Conservation (phyloP, 768 basidiomycete species). For the Agaricus sinodeliciosus region DNA sequence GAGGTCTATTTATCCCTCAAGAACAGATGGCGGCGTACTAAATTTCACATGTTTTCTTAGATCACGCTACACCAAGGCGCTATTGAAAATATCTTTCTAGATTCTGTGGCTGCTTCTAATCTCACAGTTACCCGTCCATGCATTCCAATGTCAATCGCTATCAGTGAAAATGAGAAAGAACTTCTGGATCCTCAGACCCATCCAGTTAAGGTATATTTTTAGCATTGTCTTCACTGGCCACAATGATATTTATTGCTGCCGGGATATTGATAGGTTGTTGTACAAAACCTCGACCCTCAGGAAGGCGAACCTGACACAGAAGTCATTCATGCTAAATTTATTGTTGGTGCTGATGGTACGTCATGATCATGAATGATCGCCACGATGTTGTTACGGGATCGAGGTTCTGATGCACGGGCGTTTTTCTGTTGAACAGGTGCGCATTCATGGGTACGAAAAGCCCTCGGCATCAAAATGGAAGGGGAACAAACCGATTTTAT, state of each 20-base stretch:
- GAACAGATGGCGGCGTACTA: background rate
- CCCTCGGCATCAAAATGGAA: constrained; percentile 60
- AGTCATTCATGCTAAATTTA: constrained; percentile 63
- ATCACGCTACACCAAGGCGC: constrained; percentile 57
- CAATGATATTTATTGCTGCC: background rate
- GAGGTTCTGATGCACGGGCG: too few relatives aligned
- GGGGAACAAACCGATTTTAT: constrained; percentile 74
- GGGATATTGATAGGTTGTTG: constrained; percentile 27
- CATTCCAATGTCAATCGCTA: constrained; percentile 39
- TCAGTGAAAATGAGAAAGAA: constrained; percentile 33
- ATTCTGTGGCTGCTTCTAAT: constrained; percentile 42
- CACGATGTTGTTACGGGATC: too few relatives aligned
- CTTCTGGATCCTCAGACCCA: constrained; percentile 33
- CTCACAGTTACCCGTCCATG: constrained; percentile 46
- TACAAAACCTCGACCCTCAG: constrained; percentile 33
- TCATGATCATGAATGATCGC: background rate
- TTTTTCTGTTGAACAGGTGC: constrained; percentile 40
- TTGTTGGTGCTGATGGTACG: constrained; percentile 70
- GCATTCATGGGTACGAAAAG: constrained; percentile 78
- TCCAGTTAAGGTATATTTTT: constrained; percentile 27
- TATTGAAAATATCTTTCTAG: constrained; percentile 53
- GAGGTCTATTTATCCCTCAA: constrained; percentile 37
- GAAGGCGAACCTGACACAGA: constrained; percentile 37
- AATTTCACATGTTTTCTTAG: constrained; percentile 20
- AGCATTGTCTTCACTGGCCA: background rate